phyloP scores from a whole-genome alignment of 345 rosid genomes.

The Aquilaria sinensis region DNA sequence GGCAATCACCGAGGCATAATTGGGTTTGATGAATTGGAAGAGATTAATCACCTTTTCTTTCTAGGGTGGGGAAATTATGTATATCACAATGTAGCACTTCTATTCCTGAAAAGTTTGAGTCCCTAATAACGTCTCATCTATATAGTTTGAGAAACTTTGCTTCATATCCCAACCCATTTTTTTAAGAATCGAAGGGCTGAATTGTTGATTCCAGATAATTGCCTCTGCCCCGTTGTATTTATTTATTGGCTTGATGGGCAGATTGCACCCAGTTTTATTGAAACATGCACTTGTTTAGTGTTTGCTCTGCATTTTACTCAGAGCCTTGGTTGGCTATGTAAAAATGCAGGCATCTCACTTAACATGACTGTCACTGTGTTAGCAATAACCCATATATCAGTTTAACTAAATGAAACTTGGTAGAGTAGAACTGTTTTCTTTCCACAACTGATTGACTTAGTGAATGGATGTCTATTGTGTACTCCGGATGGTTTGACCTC shows the following conservation, averaged over 20 bases:
- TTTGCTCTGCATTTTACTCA: no score
- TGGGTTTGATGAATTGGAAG: neutral
- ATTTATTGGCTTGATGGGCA: neutral
- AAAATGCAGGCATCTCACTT: no score
- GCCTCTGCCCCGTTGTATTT: neutral
- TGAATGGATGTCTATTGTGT: neutral
- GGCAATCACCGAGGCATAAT: neutral
- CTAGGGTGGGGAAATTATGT: neutral
- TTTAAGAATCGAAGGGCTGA: neutral
- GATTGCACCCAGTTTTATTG: neutral
- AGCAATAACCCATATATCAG: neutral
- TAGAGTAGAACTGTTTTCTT: neutral
- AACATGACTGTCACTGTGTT: neutral
- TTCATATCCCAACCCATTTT: neutral
- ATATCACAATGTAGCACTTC: neutral
- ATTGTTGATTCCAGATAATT: no score
- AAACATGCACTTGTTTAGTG: neutral
- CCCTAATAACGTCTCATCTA: no score
- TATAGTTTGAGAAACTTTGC: neutral
- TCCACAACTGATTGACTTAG: no score
- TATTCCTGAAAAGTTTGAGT: no score
- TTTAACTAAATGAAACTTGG: neutral
- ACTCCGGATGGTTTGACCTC: neutral
- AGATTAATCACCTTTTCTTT: neutral
- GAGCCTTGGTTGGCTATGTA: no score